A percentile compares a stretch with the other conserved stretches of the same genome.
phyloP scores from a whole-genome alignment of 2,329 filamentous ascomycete species.

The Cladosporium cucumerinum region DNA sequence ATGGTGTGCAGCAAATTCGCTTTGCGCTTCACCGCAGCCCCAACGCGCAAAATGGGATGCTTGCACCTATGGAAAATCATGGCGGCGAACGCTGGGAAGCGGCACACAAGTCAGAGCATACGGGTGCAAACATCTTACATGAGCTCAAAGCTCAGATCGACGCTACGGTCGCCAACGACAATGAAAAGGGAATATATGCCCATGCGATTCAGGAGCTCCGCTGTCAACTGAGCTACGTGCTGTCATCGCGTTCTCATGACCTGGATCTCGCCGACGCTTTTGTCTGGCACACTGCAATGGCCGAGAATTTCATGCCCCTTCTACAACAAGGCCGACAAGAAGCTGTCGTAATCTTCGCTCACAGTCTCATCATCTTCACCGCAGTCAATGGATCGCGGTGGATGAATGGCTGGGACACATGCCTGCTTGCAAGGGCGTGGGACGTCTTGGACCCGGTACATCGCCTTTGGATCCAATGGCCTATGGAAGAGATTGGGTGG shows the following conservation, averaged over 20 bases:
- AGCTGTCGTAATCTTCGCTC: background rate
- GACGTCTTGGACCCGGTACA: background rate
- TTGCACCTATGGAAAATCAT: background rate
- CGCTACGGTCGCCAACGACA: background rate
- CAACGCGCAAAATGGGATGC: background rate
- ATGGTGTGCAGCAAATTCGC: conserved; percentile 2
- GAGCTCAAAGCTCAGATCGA: background rate
- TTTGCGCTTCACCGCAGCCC: background rate
- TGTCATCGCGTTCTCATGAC: background rate
- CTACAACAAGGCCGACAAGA: conserved; percentile 2
- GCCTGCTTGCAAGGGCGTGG: background rate
- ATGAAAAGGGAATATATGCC: background rate
- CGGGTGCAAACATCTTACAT: background rate
- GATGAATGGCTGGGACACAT: conserved; percentile 12
- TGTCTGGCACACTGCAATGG: conserved; percentile 6
- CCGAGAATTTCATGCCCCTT: conserved; percentile 1
- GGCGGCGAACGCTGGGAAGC: background rate
- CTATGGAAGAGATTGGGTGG: conserved; percentile 11
- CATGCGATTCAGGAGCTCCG: background rate
- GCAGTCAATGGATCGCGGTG: background rate
- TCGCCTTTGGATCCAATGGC: conserved; percentile 10
- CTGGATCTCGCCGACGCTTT: conserved; percentile 1
- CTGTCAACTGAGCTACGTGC: conserved; percentile 1
- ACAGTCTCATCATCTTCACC: background rate
- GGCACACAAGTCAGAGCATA: background rate